Evolutionary conservation across 345 rosid genomes (phyloP).

Genomic region (Microthlaspi erraticum): DNA sequence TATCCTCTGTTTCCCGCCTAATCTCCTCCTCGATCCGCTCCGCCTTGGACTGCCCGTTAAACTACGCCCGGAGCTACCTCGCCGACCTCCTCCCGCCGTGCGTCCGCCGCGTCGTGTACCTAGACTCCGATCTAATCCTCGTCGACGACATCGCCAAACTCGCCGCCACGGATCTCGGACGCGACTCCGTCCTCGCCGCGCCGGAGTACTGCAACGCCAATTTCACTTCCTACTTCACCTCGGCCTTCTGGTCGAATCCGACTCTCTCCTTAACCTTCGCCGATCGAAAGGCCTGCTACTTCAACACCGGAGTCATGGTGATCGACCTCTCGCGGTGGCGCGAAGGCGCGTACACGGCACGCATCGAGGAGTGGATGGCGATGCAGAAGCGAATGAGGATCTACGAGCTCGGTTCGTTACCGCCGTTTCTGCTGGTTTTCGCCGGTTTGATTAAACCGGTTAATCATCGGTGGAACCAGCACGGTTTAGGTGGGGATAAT

Average conservation of each 20-base stretch:
- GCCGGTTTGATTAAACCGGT: conserved; percentile 76
- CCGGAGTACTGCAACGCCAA: conserved; percentile 95
- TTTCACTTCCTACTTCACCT: conserved; percentile 82
- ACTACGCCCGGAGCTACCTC: conserved; percentile 90
- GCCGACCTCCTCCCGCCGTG: conserved; percentile 74
- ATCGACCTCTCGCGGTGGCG: conserved; percentile 89
- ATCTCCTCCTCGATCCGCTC: conserved; percentile 93
- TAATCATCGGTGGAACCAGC: conserved; percentile 84
- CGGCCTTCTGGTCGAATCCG: conserved; percentile 75
- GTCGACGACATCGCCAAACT: conserved; percentile 90
- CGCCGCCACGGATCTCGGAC: conserved; percentile 65
- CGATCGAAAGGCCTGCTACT: conserved; percentile 63
- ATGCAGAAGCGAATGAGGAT: conserved; percentile 70
- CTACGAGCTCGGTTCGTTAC: conserved; percentile 78
- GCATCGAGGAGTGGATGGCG: conserved; percentile 95
- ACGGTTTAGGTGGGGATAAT: conserved; percentile 69
- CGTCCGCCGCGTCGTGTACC: conserved; percentile 82
- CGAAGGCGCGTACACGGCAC: conserved; percentile 63
- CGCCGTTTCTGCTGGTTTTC: conserved; percentile 76
- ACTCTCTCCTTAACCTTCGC: conserved; percentile 67
- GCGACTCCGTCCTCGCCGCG: conserved; percentile 70
- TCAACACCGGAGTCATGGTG: conserved; percentile 92
- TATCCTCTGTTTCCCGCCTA: conserved; percentile 62
- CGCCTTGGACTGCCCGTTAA: conserved; percentile 83
- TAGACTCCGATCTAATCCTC: conserved; percentile 87